Conservation (phyloP, 2,329 filamentous ascomycete species). For the Arthrinium puccinioides region DNA sequence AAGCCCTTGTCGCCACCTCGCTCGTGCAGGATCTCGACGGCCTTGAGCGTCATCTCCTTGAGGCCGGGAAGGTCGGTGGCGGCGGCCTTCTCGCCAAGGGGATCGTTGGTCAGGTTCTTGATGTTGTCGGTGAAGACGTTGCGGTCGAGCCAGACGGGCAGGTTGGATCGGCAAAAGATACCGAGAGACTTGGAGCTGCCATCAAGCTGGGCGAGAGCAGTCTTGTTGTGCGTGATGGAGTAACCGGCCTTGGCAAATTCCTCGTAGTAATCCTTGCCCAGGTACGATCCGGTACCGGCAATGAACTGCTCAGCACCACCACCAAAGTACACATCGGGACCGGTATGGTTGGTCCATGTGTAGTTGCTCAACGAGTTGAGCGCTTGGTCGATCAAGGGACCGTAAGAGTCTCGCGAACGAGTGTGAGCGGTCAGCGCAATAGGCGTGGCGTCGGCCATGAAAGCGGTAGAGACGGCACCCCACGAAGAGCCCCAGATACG, state of each 20-base stretch:
- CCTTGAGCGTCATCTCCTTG: conserved; percentile 86
- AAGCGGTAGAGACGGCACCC: conserved; percentile 72
- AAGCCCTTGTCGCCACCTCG: conserved; percentile 64
- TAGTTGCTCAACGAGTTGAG: conserved; percentile 73
- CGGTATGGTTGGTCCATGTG: conserved; percentile 68
- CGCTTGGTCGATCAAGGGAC: conserved; percentile 66
- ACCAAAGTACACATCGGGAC: conserved; percentile 76
- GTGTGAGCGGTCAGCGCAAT: conserved; percentile 70
- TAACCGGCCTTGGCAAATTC: conserved; percentile 69
- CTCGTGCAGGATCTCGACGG: conserved; percentile 68
- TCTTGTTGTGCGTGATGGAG: conserved; percentile 66
- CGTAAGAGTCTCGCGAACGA: conserved; percentile 61
- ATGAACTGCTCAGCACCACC: conserved; percentile 79
- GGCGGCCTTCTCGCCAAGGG: conserved; percentile 53
- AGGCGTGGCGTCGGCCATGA: conserved; percentile 75
- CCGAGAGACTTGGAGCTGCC: conserved; percentile 61
- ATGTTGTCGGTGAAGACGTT: conserved; percentile 73
- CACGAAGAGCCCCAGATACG: conserved; percentile 56
- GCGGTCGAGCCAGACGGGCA: conserved; percentile 81
- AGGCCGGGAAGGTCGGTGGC: conserved; percentile 73
- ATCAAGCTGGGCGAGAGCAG: conserved; percentile 51
- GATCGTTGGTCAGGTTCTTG: conserved; percentile 57
- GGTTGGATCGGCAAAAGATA: conserved; percentile 67
- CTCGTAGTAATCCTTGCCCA: conserved; percentile 72
- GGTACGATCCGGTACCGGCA: conserved; percentile 54